phyloP scores from a whole-genome alignment of 2,329 filamentous ascomycete genomes.

The Aspergillus sp. region DNA sequence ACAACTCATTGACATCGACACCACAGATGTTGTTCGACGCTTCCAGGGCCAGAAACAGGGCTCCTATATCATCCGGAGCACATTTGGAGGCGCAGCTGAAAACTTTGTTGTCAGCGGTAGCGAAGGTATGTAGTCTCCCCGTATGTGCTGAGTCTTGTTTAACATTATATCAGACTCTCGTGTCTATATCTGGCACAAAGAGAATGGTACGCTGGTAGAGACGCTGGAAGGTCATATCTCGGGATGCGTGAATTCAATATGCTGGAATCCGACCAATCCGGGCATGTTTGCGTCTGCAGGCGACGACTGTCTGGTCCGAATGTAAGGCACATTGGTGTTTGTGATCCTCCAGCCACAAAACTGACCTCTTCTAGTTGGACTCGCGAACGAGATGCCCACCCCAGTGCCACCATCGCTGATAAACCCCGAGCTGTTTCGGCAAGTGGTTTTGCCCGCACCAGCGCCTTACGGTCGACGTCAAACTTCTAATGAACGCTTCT shows the following conservation, averaged over 20 bases:
- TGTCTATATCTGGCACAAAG: conserved; percentile 89
- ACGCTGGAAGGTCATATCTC: conserved; percentile 70
- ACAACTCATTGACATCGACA: conserved; percentile 73
- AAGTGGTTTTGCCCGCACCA: conserved; percentile 38
- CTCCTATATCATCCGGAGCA: conserved; percentile 74
- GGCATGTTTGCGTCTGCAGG: conserved; percentile 87
- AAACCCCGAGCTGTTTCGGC: conserved; percentile 29
- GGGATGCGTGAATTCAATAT: conserved; percentile 78
- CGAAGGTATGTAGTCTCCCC: conserved; percentile 60
- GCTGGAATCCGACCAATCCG: conserved; percentile 83
- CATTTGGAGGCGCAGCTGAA: conserved; percentile 86
- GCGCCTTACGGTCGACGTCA: conserved; percentile 40
- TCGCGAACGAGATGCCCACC: conserved; percentile 29
- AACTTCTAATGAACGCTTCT: conserved; percentile 21
- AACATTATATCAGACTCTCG: conserved; percentile 53
- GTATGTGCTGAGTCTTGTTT: conserved; percentile 13
- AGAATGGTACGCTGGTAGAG: conserved; percentile 72
- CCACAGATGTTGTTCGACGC: conserved; percentile 66
- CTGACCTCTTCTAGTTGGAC: conserved; percentile 29
- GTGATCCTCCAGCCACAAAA: background rate
- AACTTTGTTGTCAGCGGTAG: conserved; percentile 90
- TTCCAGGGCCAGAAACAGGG: conserved; percentile 75
- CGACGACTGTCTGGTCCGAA: conserved; percentile 79
- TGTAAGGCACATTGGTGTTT: conserved; percentile 57
- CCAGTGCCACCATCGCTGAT: conserved; percentile 16